Evolutionary conservation across 1,139 yeast species (phyloP).

Genomic region (Groenewaldozyma sp.): DNA sequence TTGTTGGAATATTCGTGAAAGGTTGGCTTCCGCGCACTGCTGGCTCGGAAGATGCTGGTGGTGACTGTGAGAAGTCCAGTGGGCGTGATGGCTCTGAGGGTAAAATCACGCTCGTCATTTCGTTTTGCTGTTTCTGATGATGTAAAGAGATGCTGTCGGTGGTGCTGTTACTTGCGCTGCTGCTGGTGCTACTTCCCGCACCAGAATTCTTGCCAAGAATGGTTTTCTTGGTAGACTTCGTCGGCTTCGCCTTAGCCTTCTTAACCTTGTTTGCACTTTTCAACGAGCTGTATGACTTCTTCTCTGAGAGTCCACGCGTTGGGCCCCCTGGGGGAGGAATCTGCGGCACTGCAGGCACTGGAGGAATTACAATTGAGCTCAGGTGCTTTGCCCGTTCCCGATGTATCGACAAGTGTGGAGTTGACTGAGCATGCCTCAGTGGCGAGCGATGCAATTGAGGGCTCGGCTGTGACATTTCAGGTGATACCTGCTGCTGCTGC

Average conservation of each 20-base stretch:
- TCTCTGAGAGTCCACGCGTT: not conserved
- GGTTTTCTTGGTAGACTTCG: not conserved
- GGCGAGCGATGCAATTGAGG: too few relatives aligned
- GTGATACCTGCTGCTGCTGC: too few relatives aligned
- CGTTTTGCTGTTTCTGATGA: conserved; percentile 4
- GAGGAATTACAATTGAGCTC: too few relatives aligned
- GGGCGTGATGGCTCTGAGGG: too few relatives aligned
- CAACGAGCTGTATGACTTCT: not conserved
- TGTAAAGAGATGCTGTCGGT: conserved; percentile 1
- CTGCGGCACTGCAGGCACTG: not conserved
- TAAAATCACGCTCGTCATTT: too few relatives aligned
- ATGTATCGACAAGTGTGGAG: conserved; percentile 1
- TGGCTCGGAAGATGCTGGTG: too few relatives aligned
- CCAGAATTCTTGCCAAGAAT: not conserved
- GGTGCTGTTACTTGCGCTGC: not conserved
- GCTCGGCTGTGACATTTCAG: too few relatives aligned
- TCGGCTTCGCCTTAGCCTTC: not conserved
- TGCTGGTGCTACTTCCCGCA: not conserved
- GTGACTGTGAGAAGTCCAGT: too few relatives aligned
- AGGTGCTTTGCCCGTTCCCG: too few relatives aligned
- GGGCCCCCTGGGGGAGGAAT: not conserved
- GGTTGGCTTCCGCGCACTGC: too few relatives aligned
- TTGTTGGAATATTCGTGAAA: too few relatives aligned
- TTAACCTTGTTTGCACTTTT: not conserved
- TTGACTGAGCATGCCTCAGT: not conserved